Evolutionary conservation across 192 early-diverging fungal genomes (phyloP), one percentile per base, ranked within the genome.

Genomic region (Gryganskiella cystojenkinii): DNA sequence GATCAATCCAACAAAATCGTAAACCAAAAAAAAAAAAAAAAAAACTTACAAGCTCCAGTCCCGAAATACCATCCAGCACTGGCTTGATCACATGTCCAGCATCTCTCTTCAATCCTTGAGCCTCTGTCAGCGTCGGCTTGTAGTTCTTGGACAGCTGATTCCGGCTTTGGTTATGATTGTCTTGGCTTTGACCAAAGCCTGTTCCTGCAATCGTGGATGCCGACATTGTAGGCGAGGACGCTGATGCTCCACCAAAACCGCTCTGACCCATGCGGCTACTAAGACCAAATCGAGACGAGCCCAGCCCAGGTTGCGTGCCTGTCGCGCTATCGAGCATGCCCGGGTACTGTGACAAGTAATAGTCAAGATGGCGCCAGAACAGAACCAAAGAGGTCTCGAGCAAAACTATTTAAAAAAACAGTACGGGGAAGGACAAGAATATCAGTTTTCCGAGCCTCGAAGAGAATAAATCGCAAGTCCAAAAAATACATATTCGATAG

Each of bases 351-450:
- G 61, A 60, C 30, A 86, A 45, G 64, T 86, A 92, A 61, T 85
- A 88, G 40, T 89, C 83, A 58, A 94, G 71, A 65, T 94, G 92
- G 4, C 90, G 84, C 92, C 92, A 94, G 57, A 92, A 63, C 70
- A 94, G 76, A 37, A 91, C 84, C 35, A 92, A 70, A 0, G 88
- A 81, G 57, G 86, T 83, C 70, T 90, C 86, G 10, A 89, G 60
- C n/a, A 82, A 53, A 54, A 83, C 85, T 70, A 85, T 43, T 2
- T 5, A 27, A 28, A 37, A 52, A 43, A 62, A 13, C n/a, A 51
- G n/a, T 43, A 40, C 14, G 37, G 6, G 9, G 19, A 54, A 56
- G 53, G 13, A n/a, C n/a, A n/a, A n/a, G 53, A 63, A 53, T 53
- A 37, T 17, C 56, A 61, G 35, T 47, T n/a, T 24, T 15, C 35